Conservation (phyloP, 1,139 yeast genomes). For the Scheffersomyces stambukii region DNA sequence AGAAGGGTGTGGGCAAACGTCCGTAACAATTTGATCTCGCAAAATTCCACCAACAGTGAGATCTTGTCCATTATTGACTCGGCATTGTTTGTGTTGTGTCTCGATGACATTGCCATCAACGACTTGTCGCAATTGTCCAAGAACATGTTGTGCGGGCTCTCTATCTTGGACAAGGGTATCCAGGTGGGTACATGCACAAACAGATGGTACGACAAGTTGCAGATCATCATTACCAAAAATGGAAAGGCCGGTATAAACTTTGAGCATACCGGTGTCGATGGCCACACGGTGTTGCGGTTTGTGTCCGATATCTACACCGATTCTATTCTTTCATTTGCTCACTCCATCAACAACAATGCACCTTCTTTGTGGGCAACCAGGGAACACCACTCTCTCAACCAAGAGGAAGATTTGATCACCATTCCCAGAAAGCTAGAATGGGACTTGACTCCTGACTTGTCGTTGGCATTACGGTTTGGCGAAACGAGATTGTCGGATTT, state of each 20-base stretch:
- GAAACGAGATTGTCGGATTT: conserved; percentile 86
- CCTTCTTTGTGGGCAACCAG: conserved; percentile 66
- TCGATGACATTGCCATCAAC: conserved; percentile 71
- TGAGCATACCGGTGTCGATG: conserved; percentile 95
- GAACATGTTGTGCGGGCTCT: conserved; percentile 83
- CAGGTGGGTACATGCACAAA: conserved; percentile 94
- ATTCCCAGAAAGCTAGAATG: conserved; percentile 88
- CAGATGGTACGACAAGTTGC: conserved; percentile 92
- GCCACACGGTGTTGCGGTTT: conserved; percentile 85
- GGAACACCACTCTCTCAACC: conserved; percentile 7
- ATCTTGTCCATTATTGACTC: conserved; percentile 72
- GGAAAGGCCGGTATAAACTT: conserved; percentile 93
- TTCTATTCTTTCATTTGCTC: conserved; percentile 82
- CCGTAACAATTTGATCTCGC: conserved; percentile 47
- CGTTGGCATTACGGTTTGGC: conserved; percentile 81
- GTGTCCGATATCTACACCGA: conserved; percentile 91
- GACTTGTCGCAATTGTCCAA: conserved; percentile 68
- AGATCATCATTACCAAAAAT: conserved; percentile 82
- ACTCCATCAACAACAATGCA: conserved; percentile 72
- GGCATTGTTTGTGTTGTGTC: conserved; percentile 75
- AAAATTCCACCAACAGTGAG: conserved; percentile 54
- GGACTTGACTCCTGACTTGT: conserved; percentile 73
- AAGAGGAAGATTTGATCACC: conserved; percentile 40
- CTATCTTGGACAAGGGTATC: conserved; percentile 75
- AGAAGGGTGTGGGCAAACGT: conserved; percentile 80